Evolutionary conservation across 2,329 filamentous ascomycete genomes (phyloP).

Genomic region (Elsinoe necatrix): DNA sequence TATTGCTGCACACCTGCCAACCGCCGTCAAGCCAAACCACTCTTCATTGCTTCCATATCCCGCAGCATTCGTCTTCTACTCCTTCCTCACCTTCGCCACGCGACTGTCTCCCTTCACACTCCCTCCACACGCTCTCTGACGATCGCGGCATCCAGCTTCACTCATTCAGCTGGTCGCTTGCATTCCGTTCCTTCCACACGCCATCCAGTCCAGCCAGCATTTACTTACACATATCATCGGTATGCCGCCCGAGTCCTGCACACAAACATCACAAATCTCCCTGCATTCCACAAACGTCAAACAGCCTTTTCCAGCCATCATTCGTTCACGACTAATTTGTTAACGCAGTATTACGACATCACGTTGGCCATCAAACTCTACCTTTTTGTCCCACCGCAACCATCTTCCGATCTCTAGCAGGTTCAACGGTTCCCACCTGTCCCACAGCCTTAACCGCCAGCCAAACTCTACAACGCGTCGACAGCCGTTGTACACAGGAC

Average conservation of each 20-base stretch:
- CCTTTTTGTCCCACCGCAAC: constrained; percentile 8
- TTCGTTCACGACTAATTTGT: not conserved
- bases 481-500: not conserved
- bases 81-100: constrained; percentile 17
- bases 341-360: constrained; percentile 11
- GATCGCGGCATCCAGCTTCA: constrained; percentile 49
- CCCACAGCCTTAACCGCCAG: constrained; percentile 8
- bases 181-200: constrained; percentile 35
- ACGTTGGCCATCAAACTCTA: constrained; percentile 6
- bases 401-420: not conserved
- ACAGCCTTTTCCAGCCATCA: constrained; percentile 17
- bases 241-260: constrained; percentile 9
- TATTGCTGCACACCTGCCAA: constrained; percentile 2
- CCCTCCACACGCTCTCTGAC: constrained; percentile 15
- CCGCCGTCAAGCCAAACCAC: not conserved
- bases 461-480: constrained; percentile 11
- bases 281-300: constrained; percentile 4
- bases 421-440: constrained; percentile 5
- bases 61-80: not conserved
- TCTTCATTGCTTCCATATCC: not conserved
- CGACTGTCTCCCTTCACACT: not conserved
- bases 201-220: not conserved
- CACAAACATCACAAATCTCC: constrained; percentile 16
- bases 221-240: not conserved
- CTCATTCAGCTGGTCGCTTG: constrained; percentile 53